Evolutionary conservation across 2,329 filamentous ascomycete genomes (phyloP), one percentile per base, ranked within the genome.

Genomic region (Polytolypa hystricis): DNA sequence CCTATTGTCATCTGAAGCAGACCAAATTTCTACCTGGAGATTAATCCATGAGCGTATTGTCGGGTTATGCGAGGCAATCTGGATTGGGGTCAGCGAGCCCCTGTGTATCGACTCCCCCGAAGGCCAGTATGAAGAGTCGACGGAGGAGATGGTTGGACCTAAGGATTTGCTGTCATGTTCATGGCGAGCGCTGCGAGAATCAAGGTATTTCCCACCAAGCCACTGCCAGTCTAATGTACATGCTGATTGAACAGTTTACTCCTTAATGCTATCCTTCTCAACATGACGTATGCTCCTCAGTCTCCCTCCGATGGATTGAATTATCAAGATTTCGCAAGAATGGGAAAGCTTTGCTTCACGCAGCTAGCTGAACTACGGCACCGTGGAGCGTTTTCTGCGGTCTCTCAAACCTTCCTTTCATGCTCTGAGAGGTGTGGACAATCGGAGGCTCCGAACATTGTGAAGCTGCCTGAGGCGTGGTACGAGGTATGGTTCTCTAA

Each of bases 61-160:
- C 9, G 49, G 52, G 1, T 68, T 71, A 41, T 81, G 85, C 40
- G 61, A 69, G 33, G 67, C 71, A n/a, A 74, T 93, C 5, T 98
- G 91, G 91, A 51, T 62, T 1, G 71, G 75, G 17, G 84, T 95
- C 4, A 74, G 74, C 47, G 71, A 78, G 35, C 75, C 93, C 3
- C 71, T 98, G 1, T 98, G 91, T 51, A 81, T 93, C 44, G 91
- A 95, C 59, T 93, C 91, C 1, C 91, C 93, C 0, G 91, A 98
- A 60, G 89, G 89, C 2, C 43, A 47, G 0, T 79, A 91, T 55
- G 65, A 54, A 1, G 64, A 73, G 54, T 49, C 79, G 0, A 77
- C 87, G 35, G 83, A 89, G 17, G 57, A 84, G n/a, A 75, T 82
- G 11, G 71, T 80, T 4, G 81, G 79, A 1, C 69, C 85, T 0